Conservation (phyloP, 352 stramenopile species). For the Albugo candida region DNA sequence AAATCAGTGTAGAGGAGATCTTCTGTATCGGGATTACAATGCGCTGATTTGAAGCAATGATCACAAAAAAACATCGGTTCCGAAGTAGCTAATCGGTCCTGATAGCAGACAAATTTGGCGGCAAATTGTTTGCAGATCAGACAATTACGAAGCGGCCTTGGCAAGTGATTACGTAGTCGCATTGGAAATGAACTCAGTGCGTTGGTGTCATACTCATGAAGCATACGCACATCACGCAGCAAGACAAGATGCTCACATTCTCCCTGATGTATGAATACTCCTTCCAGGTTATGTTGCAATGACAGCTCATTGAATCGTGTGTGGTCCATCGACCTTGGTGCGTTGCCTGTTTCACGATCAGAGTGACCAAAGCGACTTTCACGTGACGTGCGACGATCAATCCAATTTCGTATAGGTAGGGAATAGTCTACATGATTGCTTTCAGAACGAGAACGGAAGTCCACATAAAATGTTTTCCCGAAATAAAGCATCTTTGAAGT, state of each 20-base stretch:
- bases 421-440: conserved; percentile 28
- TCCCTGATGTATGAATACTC: conserved; percentile 53
- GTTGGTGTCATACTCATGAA: conserved; percentile 23
- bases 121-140: conserved; percentile 55
- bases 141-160: conserved; percentile 38
- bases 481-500: conserved; percentile 44
- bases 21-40: conserved; percentile 26
- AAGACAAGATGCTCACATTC: conserved; percentile 57
- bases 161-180: conserved; percentile 14
- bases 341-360: conserved; percentile 1
- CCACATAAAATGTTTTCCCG: conserved; percentile 31
- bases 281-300: conserved; percentile 29
- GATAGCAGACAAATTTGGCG: conserved; percentile 62
- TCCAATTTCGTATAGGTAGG: conserved; percentile 28
- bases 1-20: conserved; percentile 49
- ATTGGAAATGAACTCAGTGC: conserved; percentile 26
- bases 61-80: conserved; percentile 69
- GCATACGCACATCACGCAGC: conserved; percentile 38
- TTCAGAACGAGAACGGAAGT: conserved; percentile 3
- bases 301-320: conserved; percentile 29
- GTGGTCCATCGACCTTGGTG: conserved; percentile 14
- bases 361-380: conserved; percentile 14
- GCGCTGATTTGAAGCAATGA: conserved; percentile 41
- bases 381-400: conserved; percentile 14
- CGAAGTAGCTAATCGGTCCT: conserved; percentile 30